Evolutionary conservation across 108 stramenopile genomes (phyloP).

Genomic region (Stephanodiscus minutulus): DNA sequence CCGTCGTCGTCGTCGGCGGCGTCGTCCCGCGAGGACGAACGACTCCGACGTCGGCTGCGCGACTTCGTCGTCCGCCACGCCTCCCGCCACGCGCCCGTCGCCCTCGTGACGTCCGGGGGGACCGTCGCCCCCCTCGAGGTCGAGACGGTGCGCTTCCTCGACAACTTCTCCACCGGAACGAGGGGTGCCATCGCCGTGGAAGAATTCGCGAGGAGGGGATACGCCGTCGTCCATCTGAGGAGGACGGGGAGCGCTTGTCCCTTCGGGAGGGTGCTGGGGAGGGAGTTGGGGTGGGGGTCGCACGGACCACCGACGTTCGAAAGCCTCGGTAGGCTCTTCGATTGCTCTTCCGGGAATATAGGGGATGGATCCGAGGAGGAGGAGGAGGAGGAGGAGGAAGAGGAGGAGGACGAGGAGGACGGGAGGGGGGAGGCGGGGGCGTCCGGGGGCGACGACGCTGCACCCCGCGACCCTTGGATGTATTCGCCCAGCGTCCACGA

Average conservation of each 20-base stretch:
- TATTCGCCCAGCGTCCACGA: too few species aligned
- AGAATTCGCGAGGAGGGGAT: constrained; percentile 85
- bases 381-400: constrained; percentile 57
- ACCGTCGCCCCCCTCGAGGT: constrained; percentile 87
- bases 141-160: constrained; percentile 88
- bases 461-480: too few species aligned
- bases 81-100: constrained; percentile 80
- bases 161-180: constrained; percentile 94
- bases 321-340: constrained; percentile 65
- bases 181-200: constrained; percentile 92
- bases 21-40: constrained; percentile 5
- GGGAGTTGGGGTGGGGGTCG: constrained; percentile 45
- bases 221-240: constrained; percentile 91
- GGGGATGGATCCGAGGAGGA: too few species aligned
- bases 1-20: too few species aligned
- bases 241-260: constrained; percentile 79
- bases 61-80: constrained; percentile 64
- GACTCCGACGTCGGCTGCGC: constrained; percentile 31
- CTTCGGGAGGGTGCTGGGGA: constrained; percentile 70
- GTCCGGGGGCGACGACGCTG: too few species aligned
- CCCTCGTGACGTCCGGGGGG: constrained; percentile 87
- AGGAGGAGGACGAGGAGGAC: constrained; percentile 33
- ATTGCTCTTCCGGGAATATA: not conserved
- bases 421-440: too few species aligned
- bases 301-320: constrained; percentile 59